Evolutionary conservation across 1,139 yeast genomes (phyloP), one percentile per base, ranked within the genome.

Genomic region (Eremothecium cymbalariae): DNA sequence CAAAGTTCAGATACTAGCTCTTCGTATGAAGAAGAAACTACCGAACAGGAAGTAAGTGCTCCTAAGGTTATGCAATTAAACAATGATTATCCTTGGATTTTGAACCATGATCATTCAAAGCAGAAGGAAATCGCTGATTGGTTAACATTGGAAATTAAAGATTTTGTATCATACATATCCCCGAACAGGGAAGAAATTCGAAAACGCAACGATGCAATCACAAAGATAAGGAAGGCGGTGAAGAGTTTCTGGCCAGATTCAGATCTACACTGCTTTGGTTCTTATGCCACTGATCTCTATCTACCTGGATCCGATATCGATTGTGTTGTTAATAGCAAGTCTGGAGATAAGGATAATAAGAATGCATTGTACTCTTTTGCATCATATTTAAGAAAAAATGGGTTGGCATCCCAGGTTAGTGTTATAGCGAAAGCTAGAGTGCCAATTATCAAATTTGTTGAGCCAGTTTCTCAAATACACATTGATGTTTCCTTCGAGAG

Each of bases 291-390:
- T 0, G 96, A 88, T 54, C 63, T 93, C 43, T 90, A 88, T 51
- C 64, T 93, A 16, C 98, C 98, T 0, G 95, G 95, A 1, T 85
- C 96, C 0, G 99, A 93, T 65, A 86, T 93, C 22, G 99, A 93
- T 60, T 78, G 93, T 78, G 97, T 88, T 28, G 72, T 93, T 18
- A 66, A 79, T 6, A 81, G 95, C 8, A 63, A 67, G 12, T 57
- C 67, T 3, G 80, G 82, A 3, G 71, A 72, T 46, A 78, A 80
- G 53, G 93, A 77, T 44, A 72, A 70, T 40, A 70, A 85, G 48
- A 71, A 76, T 15, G 67, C 77, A 31, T 62, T 93, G 31, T 86
- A 81, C 55, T 81, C 81, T 47, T 64, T 90, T 11, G 77, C 95
- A 2, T 73, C 90, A 6, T 74, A 68, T 51, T 65, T 88, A 40